These are phyloP conservation scores for Oxytropis ochrocephala DNA, from an alignment of 306 rosid species.

Conservation along the genomic window DNA sequence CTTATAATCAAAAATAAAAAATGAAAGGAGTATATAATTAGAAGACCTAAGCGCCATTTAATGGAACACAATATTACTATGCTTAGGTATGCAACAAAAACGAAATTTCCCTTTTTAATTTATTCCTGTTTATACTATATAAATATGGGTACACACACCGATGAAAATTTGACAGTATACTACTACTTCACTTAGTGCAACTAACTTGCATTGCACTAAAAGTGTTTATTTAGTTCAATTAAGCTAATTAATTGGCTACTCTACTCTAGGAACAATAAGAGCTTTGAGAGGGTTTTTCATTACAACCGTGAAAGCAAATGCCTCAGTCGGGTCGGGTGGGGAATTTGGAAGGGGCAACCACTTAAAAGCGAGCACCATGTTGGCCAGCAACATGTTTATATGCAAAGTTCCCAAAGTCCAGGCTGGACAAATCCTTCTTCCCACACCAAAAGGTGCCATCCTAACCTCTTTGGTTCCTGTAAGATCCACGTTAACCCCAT, in stretches of 20 bases:
- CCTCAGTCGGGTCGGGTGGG: constrained; percentile 82
- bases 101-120: no score
- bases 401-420: constrained; percentile 79
- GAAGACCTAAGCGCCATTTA: no score
- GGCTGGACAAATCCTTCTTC: constrained; percentile 93
- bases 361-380: constrained; percentile 72
- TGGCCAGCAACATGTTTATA: constrained; percentile 65
- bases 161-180: no score
- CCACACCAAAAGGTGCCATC: constrained; percentile 89
- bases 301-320: constrained; percentile 81
- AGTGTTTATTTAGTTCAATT: no score
- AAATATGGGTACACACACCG: no score
- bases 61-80: no score
- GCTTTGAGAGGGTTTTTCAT: constrained; percentile 94
- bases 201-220: no score
- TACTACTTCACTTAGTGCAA: no score
- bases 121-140: no score
- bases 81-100: no score
- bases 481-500: constrained; percentile 78
- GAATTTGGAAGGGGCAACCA: constrained; percentile 69
- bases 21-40: no score
- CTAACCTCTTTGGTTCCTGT: constrained; percentile 70
- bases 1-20: no score
- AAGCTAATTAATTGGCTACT: not conserved
- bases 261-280: constrained; percentile 40